phyloP scores from a whole-genome alignment of 2,329 filamentous ascomycete genomes.

The Phaeoacremonium minimum region DNA sequence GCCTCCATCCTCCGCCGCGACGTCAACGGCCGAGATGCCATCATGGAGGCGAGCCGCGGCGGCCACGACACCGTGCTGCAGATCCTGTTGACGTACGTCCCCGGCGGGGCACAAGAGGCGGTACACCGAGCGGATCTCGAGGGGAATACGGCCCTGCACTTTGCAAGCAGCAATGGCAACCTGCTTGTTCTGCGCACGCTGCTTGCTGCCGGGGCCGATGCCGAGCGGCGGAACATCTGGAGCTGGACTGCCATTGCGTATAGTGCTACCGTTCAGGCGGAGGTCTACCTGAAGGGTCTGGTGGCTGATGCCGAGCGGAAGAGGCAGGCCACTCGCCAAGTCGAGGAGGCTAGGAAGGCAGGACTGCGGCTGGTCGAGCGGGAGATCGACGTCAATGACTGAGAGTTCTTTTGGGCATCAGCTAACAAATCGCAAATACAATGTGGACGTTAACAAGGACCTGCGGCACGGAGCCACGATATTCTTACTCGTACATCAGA shows the following conservation, averaged over 20 bases:
- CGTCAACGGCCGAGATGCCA: conserved; percentile 63
- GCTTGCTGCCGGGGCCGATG: conserved; percentile 73
- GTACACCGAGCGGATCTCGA: conserved; percentile 59
- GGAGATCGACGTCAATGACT: conserved; percentile 28
- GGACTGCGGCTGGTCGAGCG: conserved; percentile 40
- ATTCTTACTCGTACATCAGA: too few relatives aligned
- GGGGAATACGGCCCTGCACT: conserved; percentile 85
- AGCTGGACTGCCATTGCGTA: conserved; percentile 84
- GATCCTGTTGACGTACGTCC: conserved; percentile 57
- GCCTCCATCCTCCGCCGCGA: conserved; percentile 62
- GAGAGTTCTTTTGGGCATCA: conserved; percentile 8
- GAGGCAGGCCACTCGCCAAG: conserved; percentile 33
- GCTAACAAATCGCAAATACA: too few relatives aligned
- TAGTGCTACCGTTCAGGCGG: conserved; percentile 74
- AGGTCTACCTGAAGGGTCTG: conserved; percentile 77
- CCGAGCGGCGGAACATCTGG: conserved; percentile 67
- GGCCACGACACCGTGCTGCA: conserved; percentile 64
- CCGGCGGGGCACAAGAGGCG: conserved; percentile 46
- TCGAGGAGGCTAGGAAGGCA: conserved; percentile 33
- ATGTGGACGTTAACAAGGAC: too few relatives aligned
- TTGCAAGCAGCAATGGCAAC: conserved; percentile 78
- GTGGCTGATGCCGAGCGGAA: conserved; percentile 67
- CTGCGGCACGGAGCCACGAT: too few relatives aligned
- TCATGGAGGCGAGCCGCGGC: conserved; percentile 59
- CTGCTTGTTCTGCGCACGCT: conserved; percentile 73